Evolutionary conservation across 2,329 filamentous ascomycete genomes (phyloP).

Genomic region (Phialophora tarda): DNA sequence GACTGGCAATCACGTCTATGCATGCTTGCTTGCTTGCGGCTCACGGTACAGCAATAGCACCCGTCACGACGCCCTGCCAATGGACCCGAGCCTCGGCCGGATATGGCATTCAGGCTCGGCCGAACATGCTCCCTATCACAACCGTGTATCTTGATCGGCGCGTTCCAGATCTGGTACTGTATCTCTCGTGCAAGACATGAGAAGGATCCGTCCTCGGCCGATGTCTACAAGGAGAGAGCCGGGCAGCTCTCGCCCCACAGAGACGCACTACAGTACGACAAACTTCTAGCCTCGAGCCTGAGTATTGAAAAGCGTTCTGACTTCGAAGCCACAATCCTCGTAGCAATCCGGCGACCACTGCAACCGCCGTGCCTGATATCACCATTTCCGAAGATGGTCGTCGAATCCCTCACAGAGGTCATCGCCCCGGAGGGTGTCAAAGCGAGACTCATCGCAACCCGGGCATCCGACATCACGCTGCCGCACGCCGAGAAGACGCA

Average conservation of each 20-base stretch:
- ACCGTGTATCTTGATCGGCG: neutral
- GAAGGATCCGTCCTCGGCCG: neutral
- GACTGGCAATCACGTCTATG: neutral
- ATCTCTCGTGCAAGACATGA: too few relatives aligned
- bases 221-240: too few relatives aligned
- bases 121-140: neutral
- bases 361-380: neutral
- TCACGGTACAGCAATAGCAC: too few relatives aligned
- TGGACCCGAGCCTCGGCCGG: constrained; percentile 15
- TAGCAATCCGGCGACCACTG: too few relatives aligned
- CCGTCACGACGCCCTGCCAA: too few relatives aligned
- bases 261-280: too few relatives aligned
- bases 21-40: neutral
- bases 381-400: constrained; percentile 37
- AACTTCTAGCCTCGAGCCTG: too few relatives aligned
- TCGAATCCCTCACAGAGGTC: constrained; percentile 38
- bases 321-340: too few relatives aligned
- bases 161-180: neutral
- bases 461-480: constrained; percentile 36
- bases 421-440: constrained; percentile 36
- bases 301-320: too few relatives aligned
- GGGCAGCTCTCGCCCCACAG: too few relatives aligned
- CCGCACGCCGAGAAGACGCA: constrained; percentile 40
- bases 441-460: constrained; percentile 25
- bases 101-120: constrained; percentile 2